A percentile compares a stretch with the other conserved stretches of the same genome.
Evolutionary conservation across 305 asterid genomes (phyloP).

Genomic region (Striga hermonthica): DNA sequence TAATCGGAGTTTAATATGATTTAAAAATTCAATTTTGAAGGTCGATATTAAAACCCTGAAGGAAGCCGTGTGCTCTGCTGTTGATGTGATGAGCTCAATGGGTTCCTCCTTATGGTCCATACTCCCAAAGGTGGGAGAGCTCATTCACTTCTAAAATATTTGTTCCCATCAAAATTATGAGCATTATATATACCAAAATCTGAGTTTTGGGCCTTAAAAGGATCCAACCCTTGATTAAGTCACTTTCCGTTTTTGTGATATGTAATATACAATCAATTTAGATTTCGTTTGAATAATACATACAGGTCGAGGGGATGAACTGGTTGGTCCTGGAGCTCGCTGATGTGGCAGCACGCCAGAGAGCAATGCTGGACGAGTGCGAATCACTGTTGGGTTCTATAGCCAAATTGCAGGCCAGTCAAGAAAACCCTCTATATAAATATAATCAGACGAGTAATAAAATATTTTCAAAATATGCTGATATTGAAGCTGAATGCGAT

Average conservation of each 20-base stretch:
- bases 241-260: no score
- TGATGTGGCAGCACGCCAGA: slow-evolving; percentile 66
- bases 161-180: no score
- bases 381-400: slow-evolving; percentile 58
- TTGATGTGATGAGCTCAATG: slow-evolving; percentile 74
- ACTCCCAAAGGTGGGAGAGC: slow-evolving; percentile 49
- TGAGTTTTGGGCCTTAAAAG: no score
- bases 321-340: slow-evolving; percentile 69
- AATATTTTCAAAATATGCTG: background rate
- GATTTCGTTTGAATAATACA: background rate
- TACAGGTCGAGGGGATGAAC: slow-evolving; percentile 69
- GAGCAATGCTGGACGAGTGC: slow-evolving; percentile 79
- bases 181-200: no score
- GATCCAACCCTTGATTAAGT: no score
- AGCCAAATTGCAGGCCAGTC: slow-evolving; percentile 69
- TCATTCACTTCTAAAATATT: no score
- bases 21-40: slow-evolving; percentile 37
- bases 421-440: background rate
- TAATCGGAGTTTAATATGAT: background rate
- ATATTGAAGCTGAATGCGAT: slow-evolving; percentile 18
- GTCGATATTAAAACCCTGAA: slow-evolving; percentile 60
- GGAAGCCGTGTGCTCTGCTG: slow-evolving; percentile 76
- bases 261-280: no score
- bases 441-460: background rate
- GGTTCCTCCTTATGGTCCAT: slow-evolving; percentile 62